Evolutionary conservation across 225 moss, liverwort and hornwort species (phyloP), one percentile per base, ranked within the genome.

Genomic region (Takakia lepidozioides): DNA sequence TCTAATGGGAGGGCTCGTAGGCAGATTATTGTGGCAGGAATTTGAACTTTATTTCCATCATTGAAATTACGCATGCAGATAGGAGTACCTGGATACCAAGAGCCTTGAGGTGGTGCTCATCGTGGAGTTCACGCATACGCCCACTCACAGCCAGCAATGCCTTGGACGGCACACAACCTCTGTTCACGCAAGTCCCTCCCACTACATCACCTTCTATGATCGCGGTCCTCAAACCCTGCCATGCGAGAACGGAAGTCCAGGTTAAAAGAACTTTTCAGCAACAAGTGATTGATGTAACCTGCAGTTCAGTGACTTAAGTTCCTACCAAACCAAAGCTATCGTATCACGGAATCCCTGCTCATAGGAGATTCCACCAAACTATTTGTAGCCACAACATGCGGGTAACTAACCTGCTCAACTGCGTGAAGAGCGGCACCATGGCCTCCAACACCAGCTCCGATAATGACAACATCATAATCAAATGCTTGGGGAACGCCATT

Each of bases 81-180:
- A 5, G 8, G 29, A 3, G 35, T 48, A 85, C 93, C 77, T 98
- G 95, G 59, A 98, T 98, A 20, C 91, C 91, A 40, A 98, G 77
- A 8, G 95, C 73, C 65, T 85, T 83, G 30, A 98, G 71, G 62
- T 98, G 95, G 57, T 91, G 85, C 51, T 82, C 90, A 70, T 98
- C 85, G 55, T 74, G 87, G 26, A 98, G 75, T 63, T 98, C 95
- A 34, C 95, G 90, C 95, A 98, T 90, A 25, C 95, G 82, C 4
- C 95, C 90, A 55, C 90, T 91, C 38, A 91, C 95, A 55, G 95
- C 95, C 63, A 98, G 59, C 53, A 98, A 74, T 15, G 90, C 95
- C 67, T 98, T 98, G 27, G 95, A 98, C 19, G 95, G 95, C 48
- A 98, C 95, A 70, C 95, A 98, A 1, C 95, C 95, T 55, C 95